Evolutionary conservation across 169 alveolate genomes (phyloP).

Genomic region (Eimeria tenella): DNA sequence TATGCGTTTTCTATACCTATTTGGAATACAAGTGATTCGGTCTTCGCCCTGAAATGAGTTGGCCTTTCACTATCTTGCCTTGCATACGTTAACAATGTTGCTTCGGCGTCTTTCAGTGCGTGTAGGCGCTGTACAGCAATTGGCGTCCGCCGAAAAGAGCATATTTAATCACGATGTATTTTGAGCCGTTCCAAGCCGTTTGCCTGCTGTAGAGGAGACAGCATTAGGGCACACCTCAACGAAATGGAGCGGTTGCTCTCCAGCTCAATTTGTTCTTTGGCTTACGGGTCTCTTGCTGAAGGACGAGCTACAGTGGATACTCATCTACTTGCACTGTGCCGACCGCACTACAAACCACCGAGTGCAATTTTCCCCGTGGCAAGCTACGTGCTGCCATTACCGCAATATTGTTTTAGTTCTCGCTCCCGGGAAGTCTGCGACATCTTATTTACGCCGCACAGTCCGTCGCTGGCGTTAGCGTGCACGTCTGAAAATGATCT

Average conservation of each 20-base stretch:
- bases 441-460: constrained; percentile 13
- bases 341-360: constrained; percentile 63
- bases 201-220: not conserved
- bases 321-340: constrained; percentile 36
- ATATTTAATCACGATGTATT: not conserved
- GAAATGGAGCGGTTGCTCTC: constrained; percentile 13
- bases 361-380: constrained; percentile 41
- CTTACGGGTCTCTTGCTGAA: constrained; percentile 61
- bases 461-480: constrained; percentile 33
- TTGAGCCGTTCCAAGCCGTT: not conserved
- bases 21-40: too few species aligned
- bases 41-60: too few species aligned
- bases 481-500: constrained; percentile 29
- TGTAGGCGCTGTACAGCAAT: too few species aligned
- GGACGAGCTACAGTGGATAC: constrained; percentile 64
- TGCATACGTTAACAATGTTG: too few species aligned
- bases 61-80: too few species aligned
- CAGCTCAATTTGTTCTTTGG: constrained; percentile 31
- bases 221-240: not conserved
- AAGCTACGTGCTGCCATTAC: not conserved
- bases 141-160: too few species aligned
- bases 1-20: too few species aligned
- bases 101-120: too few species aligned
- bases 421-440: constrained; percentile 13
- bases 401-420: not conserved